Evolutionary conservation across 768 basidiomycete species (phyloP), one percentile per base, ranked within the genome.

Genomic region (Auricularia sp.): DNA sequence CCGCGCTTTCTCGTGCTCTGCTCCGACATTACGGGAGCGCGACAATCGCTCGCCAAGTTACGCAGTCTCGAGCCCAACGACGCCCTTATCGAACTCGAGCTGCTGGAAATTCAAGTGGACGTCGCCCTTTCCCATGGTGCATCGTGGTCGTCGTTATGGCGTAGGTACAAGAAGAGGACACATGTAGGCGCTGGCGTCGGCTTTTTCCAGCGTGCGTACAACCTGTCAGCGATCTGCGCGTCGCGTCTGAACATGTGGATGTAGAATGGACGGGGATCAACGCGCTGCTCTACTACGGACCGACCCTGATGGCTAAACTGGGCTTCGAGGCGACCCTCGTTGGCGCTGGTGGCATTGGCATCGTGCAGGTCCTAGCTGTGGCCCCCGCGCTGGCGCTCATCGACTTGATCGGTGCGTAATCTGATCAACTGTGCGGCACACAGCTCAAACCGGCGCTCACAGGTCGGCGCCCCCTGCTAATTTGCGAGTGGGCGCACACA

Each of bases 211-310:
- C 91, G 90, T 90, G 68, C 24, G 56, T 24, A 59, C 29, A 14
- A 11, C 54, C 13, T 47, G 85, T 75, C 18, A 34, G 59, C 56
- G 59, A 6, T 47, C 37, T 45, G 62, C 18, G 64, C 63, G 29
- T 66, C 34, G 51, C 36, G 7, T 36, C 29, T 54, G 29, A 24
- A 61, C n/a, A 10, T 14, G 39, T 16, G 64, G 10, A 47, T 61
- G 14, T 69, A 92, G 90, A 92, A 76, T 92, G 91, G 91, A 87
- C 85, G 65, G 91, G 91, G 1, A 93, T 92, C 67, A 93, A 92
- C 70, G 90, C 91, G 10, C 72, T 93, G 37, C 77, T 92, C 7
- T 93, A 92, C 69, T 93, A 91, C 68, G 90, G 90, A 0, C 91
- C 91, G 1, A 85, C 83, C 0, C 78, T 93, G 2, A 82, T 92